Evolutionary conservation across 345 rosid genomes (phyloP).

Genomic region (Eucalyptus melliodora): DNA sequence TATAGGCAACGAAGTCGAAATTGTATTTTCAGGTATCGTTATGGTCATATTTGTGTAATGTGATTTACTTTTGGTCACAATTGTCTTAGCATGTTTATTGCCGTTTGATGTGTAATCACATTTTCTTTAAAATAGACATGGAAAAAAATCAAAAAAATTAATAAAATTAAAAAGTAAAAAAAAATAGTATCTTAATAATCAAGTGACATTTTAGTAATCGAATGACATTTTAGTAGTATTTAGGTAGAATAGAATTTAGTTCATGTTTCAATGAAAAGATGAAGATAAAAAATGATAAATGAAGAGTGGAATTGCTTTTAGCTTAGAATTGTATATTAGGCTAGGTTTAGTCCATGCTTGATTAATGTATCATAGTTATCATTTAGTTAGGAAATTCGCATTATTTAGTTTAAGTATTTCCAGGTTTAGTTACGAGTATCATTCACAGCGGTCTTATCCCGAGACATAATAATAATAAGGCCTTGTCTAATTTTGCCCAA

Average conservation of each 20-base stretch:
- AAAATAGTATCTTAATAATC: background rate
- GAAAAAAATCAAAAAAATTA: no score
- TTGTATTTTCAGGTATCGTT: background rate
- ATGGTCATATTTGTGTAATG: background rate
- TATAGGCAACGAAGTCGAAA: no score
- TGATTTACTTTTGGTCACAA: background rate
- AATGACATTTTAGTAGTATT: background rate
- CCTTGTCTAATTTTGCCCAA: background rate
- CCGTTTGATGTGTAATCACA: background rate
- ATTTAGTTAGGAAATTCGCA: background rate
- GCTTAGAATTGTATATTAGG: background rate
- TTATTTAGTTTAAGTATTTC: background rate
- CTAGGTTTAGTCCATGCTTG: background rate
- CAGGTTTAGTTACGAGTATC: background rate
- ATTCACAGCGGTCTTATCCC: accelerated
- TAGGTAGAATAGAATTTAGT: background rate
- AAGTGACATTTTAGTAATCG: background rate
- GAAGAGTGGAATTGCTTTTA: background rate
- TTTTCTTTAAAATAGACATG: background rate
- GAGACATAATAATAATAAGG: background rate
- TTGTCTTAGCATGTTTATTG: background rate
- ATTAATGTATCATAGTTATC: background rate
- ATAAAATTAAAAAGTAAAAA: no score
- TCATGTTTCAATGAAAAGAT: background rate
- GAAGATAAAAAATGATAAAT: background rate